Conservation (phyloP, 1,139 yeast genomes). For the Williopsis jadinii region DNA sequence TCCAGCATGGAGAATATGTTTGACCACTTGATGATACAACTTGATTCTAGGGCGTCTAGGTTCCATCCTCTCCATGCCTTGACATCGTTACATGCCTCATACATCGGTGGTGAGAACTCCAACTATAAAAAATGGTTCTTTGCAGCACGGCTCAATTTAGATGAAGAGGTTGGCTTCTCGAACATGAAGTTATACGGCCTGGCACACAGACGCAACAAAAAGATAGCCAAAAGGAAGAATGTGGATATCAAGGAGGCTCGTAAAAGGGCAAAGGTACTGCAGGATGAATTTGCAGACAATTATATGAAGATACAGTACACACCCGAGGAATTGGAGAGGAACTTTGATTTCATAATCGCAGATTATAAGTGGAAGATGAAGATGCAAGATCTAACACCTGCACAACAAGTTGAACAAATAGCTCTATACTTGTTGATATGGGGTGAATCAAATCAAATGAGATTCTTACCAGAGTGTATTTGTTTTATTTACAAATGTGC, state of each 20-base stretch:
- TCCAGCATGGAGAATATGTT: constrained; percentile 60
- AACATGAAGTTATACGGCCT: constrained; percentile 32
- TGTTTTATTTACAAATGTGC: constrained; percentile 79
- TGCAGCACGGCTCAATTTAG: constrained; percentile 62
- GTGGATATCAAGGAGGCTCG: constrained; percentile 26
- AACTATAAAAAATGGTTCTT: constrained; percentile 71
- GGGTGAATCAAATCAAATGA: constrained; percentile 83
- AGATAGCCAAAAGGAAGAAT: constrained; percentile 29
- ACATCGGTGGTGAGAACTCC: constrained; percentile 63
- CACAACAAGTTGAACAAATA: constrained; percentile 56
- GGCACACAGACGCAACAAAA: constrained; percentile 26
- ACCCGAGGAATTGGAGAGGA: constrained; percentile 51
- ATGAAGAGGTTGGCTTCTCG: constrained; percentile 49
- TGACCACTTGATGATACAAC: constrained; percentile 51
- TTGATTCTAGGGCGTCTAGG: constrained; percentile 69
- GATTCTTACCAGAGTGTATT: constrained; percentile 82
- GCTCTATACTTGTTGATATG: constrained; percentile 69
- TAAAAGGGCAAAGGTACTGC: constrained; percentile 23
- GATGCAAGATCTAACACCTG: constrained; percentile 48
- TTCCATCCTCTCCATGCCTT: constrained; percentile 49
- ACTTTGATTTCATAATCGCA: constrained; percentile 44
- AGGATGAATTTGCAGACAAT: constrained; percentile 24
- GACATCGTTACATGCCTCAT: constrained; percentile 59
- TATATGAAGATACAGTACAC: constrained; percentile 25
- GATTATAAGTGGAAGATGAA: constrained; percentile 56